These are phyloP conservation scores for Fusarium sororula DNA, from an alignment of 2,329 filamentous ascomycete species.

Conservation along the genomic window DNA sequence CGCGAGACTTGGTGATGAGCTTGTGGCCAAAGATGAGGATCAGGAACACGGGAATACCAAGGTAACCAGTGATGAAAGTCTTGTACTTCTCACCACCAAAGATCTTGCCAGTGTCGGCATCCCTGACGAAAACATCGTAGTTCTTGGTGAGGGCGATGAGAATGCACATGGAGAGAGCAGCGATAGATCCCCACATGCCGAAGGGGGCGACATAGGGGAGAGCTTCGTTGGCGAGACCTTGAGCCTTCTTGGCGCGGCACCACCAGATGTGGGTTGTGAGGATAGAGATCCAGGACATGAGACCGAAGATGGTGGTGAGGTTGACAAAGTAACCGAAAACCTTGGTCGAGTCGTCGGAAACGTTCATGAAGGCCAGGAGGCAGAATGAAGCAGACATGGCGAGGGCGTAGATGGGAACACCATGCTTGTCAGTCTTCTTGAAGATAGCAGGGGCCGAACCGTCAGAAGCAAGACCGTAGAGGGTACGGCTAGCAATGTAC, in stretches of 20 bases:
- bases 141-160: conserved; percentile 85
- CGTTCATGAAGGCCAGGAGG: conserved; percentile 75
- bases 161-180: conserved; percentile 74
- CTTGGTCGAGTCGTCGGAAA: conserved; percentile 62
- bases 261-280: conserved; percentile 75
- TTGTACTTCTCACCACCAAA: conserved; percentile 72
- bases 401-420: conserved; percentile 75
- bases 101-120: conserved; percentile 12
- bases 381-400: conserved; percentile 68
- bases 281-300: conserved; percentile 74
- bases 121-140: conserved; percentile 74
- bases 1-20: conserved; percentile 61
- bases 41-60: conserved; percentile 80
- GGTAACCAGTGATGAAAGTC: conserved; percentile 80
- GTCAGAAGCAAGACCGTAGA: conserved; percentile 77
- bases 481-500: conserved; percentile 77
- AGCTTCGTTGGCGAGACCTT: conserved; percentile 62
- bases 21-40: conserved; percentile 76
- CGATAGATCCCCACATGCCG: conserved; percentile 74
- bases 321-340: conserved; percentile 75
- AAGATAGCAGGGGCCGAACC: conserved; percentile 78
- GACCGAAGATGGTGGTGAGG: conserved; percentile 72
- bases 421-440: conserved; percentile 73
- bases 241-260: conserved; percentile 68
- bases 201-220: conserved; percentile 76